These are phyloP conservation scores for Nitzschia putrida DNA, from an alignment of 108 stramenopile genomes.

Conservation along the genomic window DNA sequence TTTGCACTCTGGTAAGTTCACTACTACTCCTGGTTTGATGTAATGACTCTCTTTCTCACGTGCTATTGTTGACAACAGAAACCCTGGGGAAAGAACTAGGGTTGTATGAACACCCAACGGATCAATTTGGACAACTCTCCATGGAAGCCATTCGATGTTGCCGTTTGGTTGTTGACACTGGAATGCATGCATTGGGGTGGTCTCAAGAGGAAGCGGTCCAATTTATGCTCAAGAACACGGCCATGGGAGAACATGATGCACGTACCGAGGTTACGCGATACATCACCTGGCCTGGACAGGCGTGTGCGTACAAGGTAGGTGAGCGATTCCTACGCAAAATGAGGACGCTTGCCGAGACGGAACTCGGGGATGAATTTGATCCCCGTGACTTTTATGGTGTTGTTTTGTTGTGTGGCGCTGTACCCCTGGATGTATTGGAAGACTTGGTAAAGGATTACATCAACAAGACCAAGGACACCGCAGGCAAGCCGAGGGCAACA, in stretches of 20 bases:
- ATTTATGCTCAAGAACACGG: slow-evolving; percentile 59
- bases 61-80: slow-evolving; percentile 22
- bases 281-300: slow-evolving; percentile 67
- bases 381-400: slow-evolving; percentile 58
- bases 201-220: slow-evolving; percentile 45
- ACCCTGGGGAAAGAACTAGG: slow-evolving; percentile 54
- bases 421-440: slow-evolving; percentile 54
- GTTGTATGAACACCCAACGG: slow-evolving; percentile 48
- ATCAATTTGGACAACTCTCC: slow-evolving; percentile 55
- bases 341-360: slow-evolving; percentile 39
- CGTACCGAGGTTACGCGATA: slow-evolving; percentile 52
- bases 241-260: slow-evolving; percentile 67
- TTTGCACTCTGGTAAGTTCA: slow-evolving; percentile 42
- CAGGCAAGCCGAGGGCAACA: background rate
- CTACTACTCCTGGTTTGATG: no score
- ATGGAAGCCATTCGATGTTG: slow-evolving; percentile 57
- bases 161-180: slow-evolving; percentile 63
- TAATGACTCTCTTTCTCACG: no score
- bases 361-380: slow-evolving; percentile 43
- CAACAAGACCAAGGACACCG: slow-evolving; percentile 3
- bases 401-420: slow-evolving; percentile 49
- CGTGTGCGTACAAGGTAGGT: slow-evolving; percentile 66
- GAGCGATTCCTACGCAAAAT: slow-evolving; percentile 48
- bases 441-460: slow-evolving; percentile 45
- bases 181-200: slow-evolving; percentile 65